Evolutionary conservation across 805 yeast species (phyloP), one percentile per base, ranked within the genome.

Genomic region (Naumovozyma castellii): DNA sequence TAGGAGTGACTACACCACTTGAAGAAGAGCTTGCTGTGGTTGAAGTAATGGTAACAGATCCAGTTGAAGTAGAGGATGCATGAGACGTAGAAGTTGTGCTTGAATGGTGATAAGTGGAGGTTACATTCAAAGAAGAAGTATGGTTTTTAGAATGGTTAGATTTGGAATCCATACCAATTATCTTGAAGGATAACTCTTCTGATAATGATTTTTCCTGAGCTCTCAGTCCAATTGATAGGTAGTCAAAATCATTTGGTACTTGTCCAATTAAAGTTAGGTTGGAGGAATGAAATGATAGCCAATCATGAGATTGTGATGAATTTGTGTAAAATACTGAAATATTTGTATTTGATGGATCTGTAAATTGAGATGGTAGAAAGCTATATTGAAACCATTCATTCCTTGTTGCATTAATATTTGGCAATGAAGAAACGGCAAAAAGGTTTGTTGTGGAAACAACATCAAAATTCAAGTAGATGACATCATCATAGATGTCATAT

Each of bases 241-340:
- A 41, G 13, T 69, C 67, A 32, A 78, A 73, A 46, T 68, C 61
- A 4, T 55, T 48, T 3, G 86, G 84, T 16, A 80, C 82, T 14
- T 62, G 54, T 20, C 98, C 98, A 31, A 61, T 58, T 41, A 90
- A 69, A 0, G 94, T 80, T 56, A 72, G 65, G 53, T 82, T 84
- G 9, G 70, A 47, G 34, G 63, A 49, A 57, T 78, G 73, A 56
- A 73, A 87, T 1, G 65, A 49, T 36, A 90, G 66, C 97, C 97
- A 90, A 37, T 59, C 56, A 17, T 69, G 64, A 36, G 61, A 55
- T 35, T 59, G 57, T 17, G 60, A 48, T 31, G 57, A 48, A 42
- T 62, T 61, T 14, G 56, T 39, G 48, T 64, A 70, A 3, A 61
- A 53, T 4, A 75, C 75, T 2, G 67, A 49, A 5, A 83, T 60